These are phyloP conservation scores for Penicillium paxilli DNA, from an alignment of 495 filamentous ascomycete species.

Conservation along the genomic window DNA sequence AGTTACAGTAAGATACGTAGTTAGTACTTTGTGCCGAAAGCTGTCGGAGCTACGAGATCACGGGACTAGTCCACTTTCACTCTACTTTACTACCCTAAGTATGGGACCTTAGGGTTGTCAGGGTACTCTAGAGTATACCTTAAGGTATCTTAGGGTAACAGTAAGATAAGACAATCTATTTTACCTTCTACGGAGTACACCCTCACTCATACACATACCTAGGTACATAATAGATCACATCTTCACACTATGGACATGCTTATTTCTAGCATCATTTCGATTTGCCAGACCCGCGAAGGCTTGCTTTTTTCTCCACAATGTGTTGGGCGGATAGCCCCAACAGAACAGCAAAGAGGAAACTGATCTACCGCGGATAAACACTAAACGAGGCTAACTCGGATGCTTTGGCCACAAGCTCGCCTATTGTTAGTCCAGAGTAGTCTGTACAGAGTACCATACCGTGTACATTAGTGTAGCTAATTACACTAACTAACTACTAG, in stretches of 20 bases:
- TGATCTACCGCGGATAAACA: conserved; percentile 19
- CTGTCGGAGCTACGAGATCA: background rate
- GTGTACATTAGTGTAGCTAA: background rate
- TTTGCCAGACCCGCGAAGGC: background rate
- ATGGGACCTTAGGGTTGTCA: too few species aligned
- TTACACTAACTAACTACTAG: background rate
- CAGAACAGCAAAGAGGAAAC: conserved; percentile 16
- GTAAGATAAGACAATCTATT: too few species aligned
- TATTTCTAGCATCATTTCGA: background rate
- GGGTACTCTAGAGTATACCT: too few species aligned
- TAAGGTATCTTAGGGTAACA: too few species aligned
- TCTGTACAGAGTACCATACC: background rate
- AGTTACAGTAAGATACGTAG: too few species aligned
- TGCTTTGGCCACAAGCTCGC: background rate
- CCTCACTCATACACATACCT: too few species aligned
- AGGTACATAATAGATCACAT: too few species aligned
- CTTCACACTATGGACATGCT: too few species aligned
- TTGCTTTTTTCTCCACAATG: background rate
- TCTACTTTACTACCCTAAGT: too few species aligned
- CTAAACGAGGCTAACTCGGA: background rate
- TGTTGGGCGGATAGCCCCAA: conserved; percentile 22
- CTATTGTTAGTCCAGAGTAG: background rate
- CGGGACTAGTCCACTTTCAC: background rate
- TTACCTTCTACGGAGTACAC: too few species aligned
- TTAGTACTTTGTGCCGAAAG: too few species aligned